phyloP scores from a whole-genome alignment of 495 filamentous ascomycete genomes.

The Copromyces sp. region DNA sequence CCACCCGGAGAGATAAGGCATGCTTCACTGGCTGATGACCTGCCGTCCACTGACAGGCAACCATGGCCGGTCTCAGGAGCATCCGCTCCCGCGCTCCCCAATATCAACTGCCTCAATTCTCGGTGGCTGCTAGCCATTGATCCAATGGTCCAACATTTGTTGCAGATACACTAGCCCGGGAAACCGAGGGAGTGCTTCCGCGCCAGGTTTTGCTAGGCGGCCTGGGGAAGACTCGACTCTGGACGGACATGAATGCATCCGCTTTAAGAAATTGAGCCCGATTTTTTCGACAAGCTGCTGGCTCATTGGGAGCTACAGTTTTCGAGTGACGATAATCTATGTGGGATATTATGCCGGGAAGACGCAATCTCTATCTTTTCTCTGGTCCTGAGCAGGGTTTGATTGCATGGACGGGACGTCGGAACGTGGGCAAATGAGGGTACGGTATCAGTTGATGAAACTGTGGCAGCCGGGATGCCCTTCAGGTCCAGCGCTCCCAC shows the following conservation, averaged over 20 bases:
- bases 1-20: not conserved
- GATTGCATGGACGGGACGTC: not conserved
- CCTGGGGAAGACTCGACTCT: not conserved
- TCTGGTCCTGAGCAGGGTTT: not conserved
- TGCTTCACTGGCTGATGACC: not conserved
- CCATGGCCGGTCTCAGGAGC: not conserved
- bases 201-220: not conserved
- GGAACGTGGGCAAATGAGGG: not conserved
- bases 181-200: not conserved
- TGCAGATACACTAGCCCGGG: not conserved
- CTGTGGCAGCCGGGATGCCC: not conserved
- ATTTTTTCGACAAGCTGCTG: not conserved
- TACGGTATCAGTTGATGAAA: not conserved
- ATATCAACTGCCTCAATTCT: not conserved
- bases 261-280: not conserved
- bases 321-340: not conserved
- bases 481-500: not conserved
- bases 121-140: not conserved
- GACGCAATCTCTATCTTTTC: not conserved
- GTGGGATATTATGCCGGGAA: not conserved
- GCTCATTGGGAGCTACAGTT: not conserved
- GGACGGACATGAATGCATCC: not conserved
- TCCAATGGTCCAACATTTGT: not conserved
- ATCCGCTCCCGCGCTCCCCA: not conserved
- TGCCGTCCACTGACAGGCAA: not conserved